Conservation (phyloP, 140 eudicot species). For the Oenanthe javanica region DNA sequence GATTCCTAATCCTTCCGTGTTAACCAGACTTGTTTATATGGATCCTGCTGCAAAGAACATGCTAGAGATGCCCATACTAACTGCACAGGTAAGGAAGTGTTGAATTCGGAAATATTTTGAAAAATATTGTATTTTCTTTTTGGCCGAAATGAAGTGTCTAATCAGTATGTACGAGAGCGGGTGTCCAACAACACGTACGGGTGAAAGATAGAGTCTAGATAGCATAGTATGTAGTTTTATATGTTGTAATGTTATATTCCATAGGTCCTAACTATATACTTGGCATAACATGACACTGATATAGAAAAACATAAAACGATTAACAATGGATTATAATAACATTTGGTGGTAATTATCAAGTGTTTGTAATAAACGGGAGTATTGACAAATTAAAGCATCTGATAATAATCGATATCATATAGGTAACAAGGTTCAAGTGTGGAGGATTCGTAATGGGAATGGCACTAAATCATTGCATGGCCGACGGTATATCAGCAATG, state of each 20-base stretch:
- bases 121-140: neutral
- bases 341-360: too few species aligned
- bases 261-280: too few species aligned
- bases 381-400: neutral
- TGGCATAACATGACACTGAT: too few species aligned
- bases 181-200: too few species aligned
- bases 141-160: too few species aligned
- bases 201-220: too few species aligned
- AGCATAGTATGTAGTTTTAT: too few species aligned
- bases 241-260: too few species aligned
- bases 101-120: neutral
- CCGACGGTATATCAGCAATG: slow-evolving; percentile 11
- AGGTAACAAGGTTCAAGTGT: slow-evolving; percentile 12
- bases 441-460: slow-evolving; percentile 20
- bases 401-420: neutral
- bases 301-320: too few species aligned
- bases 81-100: slow-evolving; percentile 9
- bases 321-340: too few species aligned
- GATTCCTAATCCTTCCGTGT: neutral
- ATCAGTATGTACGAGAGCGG: too few species aligned
- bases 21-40: slow-evolving; percentile 8
- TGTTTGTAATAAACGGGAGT: too few species aligned
- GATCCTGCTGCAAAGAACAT: slow-evolving; percentile 3
- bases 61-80: slow-evolving; percentile 7
- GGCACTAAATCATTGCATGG: slow-evolving; percentile 9